Conservation (phyloP, 257 asterid genomes). For the Przewalskia tangutica region DNA sequence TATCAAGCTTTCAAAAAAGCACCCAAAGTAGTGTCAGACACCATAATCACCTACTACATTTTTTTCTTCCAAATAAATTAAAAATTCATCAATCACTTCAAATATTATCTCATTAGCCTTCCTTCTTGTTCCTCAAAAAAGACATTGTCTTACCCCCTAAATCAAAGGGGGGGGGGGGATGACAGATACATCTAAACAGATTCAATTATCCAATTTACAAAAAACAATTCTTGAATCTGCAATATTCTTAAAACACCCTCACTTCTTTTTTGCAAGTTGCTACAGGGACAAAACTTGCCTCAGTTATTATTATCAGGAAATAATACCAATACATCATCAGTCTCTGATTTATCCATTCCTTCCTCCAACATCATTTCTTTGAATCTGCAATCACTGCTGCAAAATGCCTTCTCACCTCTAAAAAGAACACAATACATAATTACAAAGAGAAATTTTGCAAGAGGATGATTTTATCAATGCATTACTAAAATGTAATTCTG, state of each 20-base stretch:
- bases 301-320: conserved; percentile 10
- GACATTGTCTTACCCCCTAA: background rate
- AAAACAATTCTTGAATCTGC: conserved; percentile 9
- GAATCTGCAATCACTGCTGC: conserved; percentile 60
- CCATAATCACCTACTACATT: conserved; percentile 1
- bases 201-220: conserved; percentile 7
- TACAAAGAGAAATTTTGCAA: background rate
- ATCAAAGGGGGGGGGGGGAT: too few relatives aligned
- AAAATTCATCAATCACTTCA: background rate
- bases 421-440: background rate
- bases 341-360: conserved; percentile 23
- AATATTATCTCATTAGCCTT: background rate
- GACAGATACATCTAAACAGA: background rate
- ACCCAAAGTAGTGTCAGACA: background rate
- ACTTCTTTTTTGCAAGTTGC: background rate
- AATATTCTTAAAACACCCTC: background rate
- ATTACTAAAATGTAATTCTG: background rate
- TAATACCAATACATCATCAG: conserved; percentile 21
- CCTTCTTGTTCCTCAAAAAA: background rate
- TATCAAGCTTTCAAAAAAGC: background rate
- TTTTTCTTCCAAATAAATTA: background rate
- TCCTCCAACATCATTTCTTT: conserved; percentile 50
- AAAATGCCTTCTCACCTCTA: conserved; percentile 78
- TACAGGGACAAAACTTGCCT: conserved; percentile 1
- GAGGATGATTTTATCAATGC: too few relatives aligned